A percentile compares a stretch with the other conserved stretches of the same genome.
phyloP scores from a whole-genome alignment of 768 basidiomycete genomes.

The Rhodotorula graminis region DNA sequence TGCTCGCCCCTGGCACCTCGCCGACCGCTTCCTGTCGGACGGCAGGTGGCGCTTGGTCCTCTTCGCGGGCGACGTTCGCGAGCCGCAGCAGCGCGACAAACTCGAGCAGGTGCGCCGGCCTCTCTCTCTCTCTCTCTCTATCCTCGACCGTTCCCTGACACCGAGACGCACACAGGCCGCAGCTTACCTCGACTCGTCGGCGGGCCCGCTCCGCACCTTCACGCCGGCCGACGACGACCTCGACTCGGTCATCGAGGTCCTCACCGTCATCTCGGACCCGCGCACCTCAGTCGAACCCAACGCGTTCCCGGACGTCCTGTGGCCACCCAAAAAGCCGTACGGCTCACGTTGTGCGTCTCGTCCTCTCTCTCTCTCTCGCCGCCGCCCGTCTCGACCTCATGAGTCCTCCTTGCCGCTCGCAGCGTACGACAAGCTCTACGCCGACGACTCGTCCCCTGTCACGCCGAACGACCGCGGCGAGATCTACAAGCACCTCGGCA shows the following conservation, averaged over 20 bases:
- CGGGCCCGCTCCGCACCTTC: slow-evolving; percentile 45
- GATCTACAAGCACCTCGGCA: slow-evolving; percentile 22
- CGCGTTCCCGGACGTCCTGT: slow-evolving; percentile 16
- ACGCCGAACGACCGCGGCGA: slow-evolving; percentile 1
- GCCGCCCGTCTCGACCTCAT: background rate
- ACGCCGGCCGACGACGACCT: slow-evolving; percentile 42
- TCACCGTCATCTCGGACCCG: slow-evolving; percentile 44
- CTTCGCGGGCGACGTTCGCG: slow-evolving; percentile 54
- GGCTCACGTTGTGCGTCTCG: slow-evolving; percentile 20
- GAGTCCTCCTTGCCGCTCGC: background rate
- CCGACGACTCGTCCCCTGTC: slow-evolving; percentile 15
- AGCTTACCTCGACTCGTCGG: slow-evolving; percentile 44
- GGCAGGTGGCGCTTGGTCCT: slow-evolving; percentile 57
- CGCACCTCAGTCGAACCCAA: slow-evolving; percentile 14
- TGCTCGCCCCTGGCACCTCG: slow-evolving; percentile 54
- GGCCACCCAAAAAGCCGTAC: slow-evolving; percentile 18
- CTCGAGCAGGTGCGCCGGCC: slow-evolving; percentile 38
- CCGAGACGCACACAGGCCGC: slow-evolving; percentile 41
- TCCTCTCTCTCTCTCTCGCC: background rate
- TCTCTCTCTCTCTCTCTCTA: background rate
- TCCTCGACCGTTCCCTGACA: background rate
- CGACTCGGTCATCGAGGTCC: slow-evolving; percentile 45
- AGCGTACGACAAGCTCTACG: slow-evolving; percentile 25
- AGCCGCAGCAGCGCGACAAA: slow-evolving; percentile 44
- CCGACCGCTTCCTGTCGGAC: slow-evolving; percentile 56